These are phyloP conservation scores for Cryphonectria radicalis DNA, from an alignment of 2,329 filamentous ascomycete species.

Conservation along the genomic window DNA sequence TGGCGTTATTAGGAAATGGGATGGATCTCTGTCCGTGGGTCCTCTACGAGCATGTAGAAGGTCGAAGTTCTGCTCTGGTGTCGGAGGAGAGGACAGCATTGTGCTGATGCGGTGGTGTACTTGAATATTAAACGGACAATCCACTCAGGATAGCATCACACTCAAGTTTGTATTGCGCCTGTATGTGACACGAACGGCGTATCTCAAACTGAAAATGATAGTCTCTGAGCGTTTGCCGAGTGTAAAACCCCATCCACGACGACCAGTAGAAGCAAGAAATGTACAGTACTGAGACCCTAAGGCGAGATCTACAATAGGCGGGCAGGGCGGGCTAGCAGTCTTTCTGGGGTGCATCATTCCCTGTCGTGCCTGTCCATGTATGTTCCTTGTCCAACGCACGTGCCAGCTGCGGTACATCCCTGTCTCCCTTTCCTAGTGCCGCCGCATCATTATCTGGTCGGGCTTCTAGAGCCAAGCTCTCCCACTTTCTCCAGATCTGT, in stretches of 20 bases:
- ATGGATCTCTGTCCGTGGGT: neutral
- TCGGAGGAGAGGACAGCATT: neutral
- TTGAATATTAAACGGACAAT: neutral
- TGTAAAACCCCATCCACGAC: neutral
- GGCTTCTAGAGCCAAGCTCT: constrained; percentile 1
- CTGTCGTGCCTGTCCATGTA: neutral
- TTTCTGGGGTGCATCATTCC: constrained; percentile 4
- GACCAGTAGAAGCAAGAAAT: neutral
- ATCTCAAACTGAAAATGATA: neutral
- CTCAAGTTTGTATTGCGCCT: neutral
- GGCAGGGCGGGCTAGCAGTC: neutral
- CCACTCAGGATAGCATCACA: neutral
- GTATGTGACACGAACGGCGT: neutral
- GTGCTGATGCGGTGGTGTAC: neutral
- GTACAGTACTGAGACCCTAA: neutral
- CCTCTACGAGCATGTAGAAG: neutral
- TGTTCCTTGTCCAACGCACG: constrained; percentile 5
- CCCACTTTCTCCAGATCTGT: neutral
- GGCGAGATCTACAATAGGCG: neutral
- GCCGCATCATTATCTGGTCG: constrained; percentile 2
- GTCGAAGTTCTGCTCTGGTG: neutral
- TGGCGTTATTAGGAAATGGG: neutral
- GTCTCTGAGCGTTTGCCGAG: neutral
- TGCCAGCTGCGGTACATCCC: neutral
- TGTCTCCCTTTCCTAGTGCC: neutral